Conservation (phyloP, 345 rosid species). For the Eucalyptus cloeziana region DNA sequence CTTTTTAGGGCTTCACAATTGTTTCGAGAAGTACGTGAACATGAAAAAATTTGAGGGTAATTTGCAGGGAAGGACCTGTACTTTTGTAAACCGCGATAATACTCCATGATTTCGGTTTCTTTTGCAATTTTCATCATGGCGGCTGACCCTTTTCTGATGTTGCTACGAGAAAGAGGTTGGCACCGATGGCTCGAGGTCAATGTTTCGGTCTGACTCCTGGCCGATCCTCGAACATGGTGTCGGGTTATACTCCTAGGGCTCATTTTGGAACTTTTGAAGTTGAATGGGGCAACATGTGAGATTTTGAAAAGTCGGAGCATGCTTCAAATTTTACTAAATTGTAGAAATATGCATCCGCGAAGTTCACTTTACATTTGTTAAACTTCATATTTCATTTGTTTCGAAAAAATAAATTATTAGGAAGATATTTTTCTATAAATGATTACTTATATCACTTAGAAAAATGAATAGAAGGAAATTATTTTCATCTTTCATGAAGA, state of each 20-base stretch:
- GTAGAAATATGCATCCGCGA: background rate
- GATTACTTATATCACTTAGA: accelerated
- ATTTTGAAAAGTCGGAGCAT: background rate
- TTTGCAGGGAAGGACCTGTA: background rate
- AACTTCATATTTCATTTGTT: background rate
- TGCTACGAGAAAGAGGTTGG: background rate
- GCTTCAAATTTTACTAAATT: background rate
- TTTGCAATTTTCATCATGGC: background rate
- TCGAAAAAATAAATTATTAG: accelerated
- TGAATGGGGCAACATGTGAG: background rate
- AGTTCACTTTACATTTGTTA: background rate
- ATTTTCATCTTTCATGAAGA: background rate
- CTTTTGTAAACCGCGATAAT: background rate
- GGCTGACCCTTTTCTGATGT: background rate
- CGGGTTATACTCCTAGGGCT: background rate
- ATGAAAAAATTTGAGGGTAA: background rate
- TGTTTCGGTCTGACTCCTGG: background rate
- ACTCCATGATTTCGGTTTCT: background rate
- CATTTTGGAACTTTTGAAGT: background rate
- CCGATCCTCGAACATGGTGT: background rate
- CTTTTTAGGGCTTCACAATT: background rate
- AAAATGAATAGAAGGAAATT: too few relatives aligned
- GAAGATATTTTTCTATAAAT: too few relatives aligned
- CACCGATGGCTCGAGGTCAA: background rate
- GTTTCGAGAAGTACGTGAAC: background rate